A percentile compares a stretch with the other conserved stretches of the same genome.
phyloP scores from a whole-genome alignment of 2,329 filamentous ascomycete species.

The Leptographium flavum region DNA sequence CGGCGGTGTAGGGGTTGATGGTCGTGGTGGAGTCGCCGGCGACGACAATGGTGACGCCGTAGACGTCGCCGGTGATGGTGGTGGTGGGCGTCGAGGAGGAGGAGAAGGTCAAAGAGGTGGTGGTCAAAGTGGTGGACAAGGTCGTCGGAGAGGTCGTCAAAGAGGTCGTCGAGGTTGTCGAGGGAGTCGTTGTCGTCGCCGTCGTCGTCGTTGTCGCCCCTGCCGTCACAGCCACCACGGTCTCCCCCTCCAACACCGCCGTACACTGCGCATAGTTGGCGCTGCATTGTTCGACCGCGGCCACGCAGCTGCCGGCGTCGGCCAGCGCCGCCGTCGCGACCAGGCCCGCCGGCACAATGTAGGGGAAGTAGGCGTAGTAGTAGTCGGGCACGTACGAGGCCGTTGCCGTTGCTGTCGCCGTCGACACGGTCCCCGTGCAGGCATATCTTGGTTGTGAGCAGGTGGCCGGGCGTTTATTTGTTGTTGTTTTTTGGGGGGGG shows the following conservation, averaged over 20 bases:
- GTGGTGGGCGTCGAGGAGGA: not conserved
- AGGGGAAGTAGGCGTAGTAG: conserved; percentile 44
- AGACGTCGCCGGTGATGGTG: conserved; percentile 10
- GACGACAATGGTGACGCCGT: conserved; percentile 41
- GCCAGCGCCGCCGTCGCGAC: conserved; percentile 27
- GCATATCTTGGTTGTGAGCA: conserved; percentile 25
- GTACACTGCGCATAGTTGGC: conserved; percentile 40
- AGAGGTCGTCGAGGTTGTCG: not conserved
- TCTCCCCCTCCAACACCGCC: conserved; percentile 25
- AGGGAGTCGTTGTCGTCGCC: not conserved
- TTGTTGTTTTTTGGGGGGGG: too few species aligned
- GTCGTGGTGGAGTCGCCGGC: conserved; percentile 18
- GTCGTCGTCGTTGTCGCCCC: not conserved
- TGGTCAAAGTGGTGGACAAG: not conserved
- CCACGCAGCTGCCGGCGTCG: conserved; percentile 35
- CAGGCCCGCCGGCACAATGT: conserved; percentile 22
- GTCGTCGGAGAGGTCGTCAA: not conserved
- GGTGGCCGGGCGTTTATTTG: too few species aligned
- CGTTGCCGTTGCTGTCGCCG: conserved; percentile 20
- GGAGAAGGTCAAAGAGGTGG: too few species aligned
- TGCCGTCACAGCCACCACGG: not conserved
- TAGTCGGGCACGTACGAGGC: conserved; percentile 40
- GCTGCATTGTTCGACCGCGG: conserved; percentile 36
- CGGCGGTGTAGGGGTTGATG: not conserved
- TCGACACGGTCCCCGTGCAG: conserved; percentile 40